A percentile compares a stretch with the other conserved stretches of the same genome.
Evolutionary conservation across 2,329 filamentous ascomycete genomes (phyloP).

Genomic region (Truncatella angustata): DNA sequence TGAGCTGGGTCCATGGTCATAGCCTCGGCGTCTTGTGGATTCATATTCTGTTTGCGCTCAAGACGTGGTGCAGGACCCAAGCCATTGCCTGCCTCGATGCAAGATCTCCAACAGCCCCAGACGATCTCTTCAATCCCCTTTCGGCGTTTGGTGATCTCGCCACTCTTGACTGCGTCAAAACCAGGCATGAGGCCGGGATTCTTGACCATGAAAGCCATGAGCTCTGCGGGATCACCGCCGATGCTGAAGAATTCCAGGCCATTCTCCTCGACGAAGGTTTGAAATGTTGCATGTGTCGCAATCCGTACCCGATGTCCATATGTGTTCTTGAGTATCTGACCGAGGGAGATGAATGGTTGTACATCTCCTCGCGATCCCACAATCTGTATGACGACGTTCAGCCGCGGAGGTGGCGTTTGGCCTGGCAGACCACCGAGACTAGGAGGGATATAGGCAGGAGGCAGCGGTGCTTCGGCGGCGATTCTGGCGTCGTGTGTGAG

Average conservation of each 20-base stretch:
- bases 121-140: conserved; percentile 68
- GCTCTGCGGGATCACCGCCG: conserved; percentile 52
- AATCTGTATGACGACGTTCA: conserved; percentile 56
- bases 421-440: conserved; percentile 64
- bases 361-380: conserved; percentile 53
- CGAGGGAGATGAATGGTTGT: conserved; percentile 59
- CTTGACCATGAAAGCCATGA: conserved; percentile 68
- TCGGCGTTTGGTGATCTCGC: conserved; percentile 65
- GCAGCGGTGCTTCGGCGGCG: conserved; percentile 42
- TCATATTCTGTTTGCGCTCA: conserved; percentile 25
- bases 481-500: conserved; percentile 44
- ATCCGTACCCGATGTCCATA: conserved; percentile 55
- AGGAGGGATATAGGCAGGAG: conserved; percentile 71
- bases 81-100: conserved; percentile 68
- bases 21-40: conserved; percentile 11
- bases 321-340: conserved; percentile 43
- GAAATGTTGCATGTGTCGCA: conserved; percentile 54
- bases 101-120: conserved; percentile 71
- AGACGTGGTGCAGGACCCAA: conserved; percentile 39
- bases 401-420: conserved; percentile 28
- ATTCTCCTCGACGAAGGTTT: conserved; percentile 49
- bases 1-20: conserved; percentile 17
- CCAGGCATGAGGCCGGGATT: conserved; percentile 73
- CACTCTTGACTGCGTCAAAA: conserved; percentile 63
- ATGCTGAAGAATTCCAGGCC: conserved; percentile 57